phyloP scores from a whole-genome alignment of 2,329 filamentous ascomycete species.

The Hypoxylon sp. region DNA sequence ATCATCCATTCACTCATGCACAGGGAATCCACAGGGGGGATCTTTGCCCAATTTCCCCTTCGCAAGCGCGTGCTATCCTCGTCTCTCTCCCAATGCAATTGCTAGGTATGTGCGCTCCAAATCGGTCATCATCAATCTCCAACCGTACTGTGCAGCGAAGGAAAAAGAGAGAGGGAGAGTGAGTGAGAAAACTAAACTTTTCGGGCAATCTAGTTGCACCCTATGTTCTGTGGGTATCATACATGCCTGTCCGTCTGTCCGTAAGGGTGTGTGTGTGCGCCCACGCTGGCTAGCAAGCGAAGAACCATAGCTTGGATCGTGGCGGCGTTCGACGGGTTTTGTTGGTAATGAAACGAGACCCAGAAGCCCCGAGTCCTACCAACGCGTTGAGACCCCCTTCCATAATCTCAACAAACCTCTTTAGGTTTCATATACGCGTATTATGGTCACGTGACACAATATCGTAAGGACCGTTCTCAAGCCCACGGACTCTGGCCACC shows the following conservation, averaged over 20 bases:
- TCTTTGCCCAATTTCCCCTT: no score
- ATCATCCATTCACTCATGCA: no score
- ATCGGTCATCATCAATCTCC: slow-evolving; percentile 35
- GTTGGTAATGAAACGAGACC: slow-evolving; percentile 1
- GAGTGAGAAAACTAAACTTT: slow-evolving; percentile 24
- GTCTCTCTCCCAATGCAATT: slow-evolving; percentile 5
- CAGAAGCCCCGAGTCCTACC: slow-evolving; percentile 18
- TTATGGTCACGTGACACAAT: slow-evolving; percentile 23
- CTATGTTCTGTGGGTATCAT: slow-evolving; percentile 48
- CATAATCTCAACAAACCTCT: slow-evolving; percentile 11
- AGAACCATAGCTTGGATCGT: background rate
- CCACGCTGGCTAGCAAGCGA: slow-evolving; percentile 9
- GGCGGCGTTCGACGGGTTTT: slow-evolving; percentile 16
- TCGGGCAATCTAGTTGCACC: slow-evolving; percentile 45
- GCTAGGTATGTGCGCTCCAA: slow-evolving; percentile 23
- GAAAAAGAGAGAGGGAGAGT: slow-evolving; percentile 10
- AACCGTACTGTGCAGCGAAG: slow-evolving; percentile 31
- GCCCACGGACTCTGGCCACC: slow-evolving; percentile 74
- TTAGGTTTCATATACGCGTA: slow-evolving; percentile 19
- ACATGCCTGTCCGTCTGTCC: slow-evolving; percentile 28
- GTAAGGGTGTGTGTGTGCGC: slow-evolving; percentile 3
- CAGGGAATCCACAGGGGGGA: no score
- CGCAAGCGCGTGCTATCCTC: background rate
- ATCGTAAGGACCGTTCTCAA: slow-evolving; percentile 61
- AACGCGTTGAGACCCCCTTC: slow-evolving; percentile 27